These are phyloP conservation scores for Mariannaea sp. DNA, from an alignment of 2,329 filamentous ascomycete genomes.

Conservation along the genomic window DNA sequence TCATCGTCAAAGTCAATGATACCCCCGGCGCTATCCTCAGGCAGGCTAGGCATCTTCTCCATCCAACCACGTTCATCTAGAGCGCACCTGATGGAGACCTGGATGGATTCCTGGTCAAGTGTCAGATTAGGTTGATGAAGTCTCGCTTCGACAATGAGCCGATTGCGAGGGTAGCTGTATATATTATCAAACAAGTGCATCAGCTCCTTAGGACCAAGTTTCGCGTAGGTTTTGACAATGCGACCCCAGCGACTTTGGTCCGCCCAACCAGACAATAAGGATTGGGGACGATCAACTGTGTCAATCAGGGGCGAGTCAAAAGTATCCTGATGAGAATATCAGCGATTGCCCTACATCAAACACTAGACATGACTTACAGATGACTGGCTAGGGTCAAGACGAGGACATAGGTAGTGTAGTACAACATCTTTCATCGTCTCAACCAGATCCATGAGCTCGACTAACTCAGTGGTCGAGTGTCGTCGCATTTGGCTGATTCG, in stretches of 20 bases:
- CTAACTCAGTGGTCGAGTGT: slow-evolving; percentile 49
- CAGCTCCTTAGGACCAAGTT: slow-evolving; percentile 56
- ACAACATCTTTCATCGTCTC: slow-evolving; percentile 52
- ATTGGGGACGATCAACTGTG: slow-evolving; percentile 36
- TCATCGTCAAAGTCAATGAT: slow-evolving; percentile 50
- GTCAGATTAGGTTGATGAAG: slow-evolving; percentile 49
- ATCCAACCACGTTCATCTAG: slow-evolving; percentile 46
- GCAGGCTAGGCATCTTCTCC: slow-evolving; percentile 38
- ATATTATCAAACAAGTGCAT: slow-evolving; percentile 54
- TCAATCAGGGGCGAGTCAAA: slow-evolving; percentile 33
- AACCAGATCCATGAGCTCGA: slow-evolving; percentile 53
- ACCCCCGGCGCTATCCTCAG: slow-evolving; percentile 44
- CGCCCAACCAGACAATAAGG: slow-evolving; percentile 43
- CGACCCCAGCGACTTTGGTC: slow-evolving; percentile 46
- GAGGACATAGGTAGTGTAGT: slow-evolving; percentile 52
- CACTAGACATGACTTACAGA: slow-evolving; percentile 38
- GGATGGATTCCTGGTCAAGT: slow-evolving; percentile 52
- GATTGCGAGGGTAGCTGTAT: slow-evolving; percentile 51
- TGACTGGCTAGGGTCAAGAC: slow-evolving; percentile 45
- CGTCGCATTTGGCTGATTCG: slow-evolving; percentile 51
- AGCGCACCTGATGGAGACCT: slow-evolving; percentile 45
- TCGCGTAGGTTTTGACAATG: slow-evolving; percentile 53
- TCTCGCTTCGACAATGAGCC: slow-evolving; percentile 50
- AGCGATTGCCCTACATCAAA: slow-evolving; percentile 4
- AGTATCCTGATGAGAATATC: slow-evolving; percentile 21